Conservation (phyloP, 2,329 filamentous ascomycete genomes). For the Microsporum audouinii region DNA sequence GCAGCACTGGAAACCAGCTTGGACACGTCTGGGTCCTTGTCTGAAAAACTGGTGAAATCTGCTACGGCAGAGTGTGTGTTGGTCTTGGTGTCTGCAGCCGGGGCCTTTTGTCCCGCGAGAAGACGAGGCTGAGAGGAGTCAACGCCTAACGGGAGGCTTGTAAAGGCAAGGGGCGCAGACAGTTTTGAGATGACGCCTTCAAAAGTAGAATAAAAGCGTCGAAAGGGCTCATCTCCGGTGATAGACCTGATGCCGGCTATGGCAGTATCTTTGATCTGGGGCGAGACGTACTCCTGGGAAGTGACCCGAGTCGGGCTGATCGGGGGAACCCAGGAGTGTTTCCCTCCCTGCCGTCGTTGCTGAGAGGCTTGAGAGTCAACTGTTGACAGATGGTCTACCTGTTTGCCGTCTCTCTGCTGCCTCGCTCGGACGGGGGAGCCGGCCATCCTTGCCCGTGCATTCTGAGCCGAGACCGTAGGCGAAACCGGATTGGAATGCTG, state of each 20-base stretch:
- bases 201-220: conserved; percentile 84
- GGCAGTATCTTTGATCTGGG: conserved; percentile 21
- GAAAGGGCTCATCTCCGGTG: conserved; percentile 62
- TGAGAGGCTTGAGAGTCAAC: neutral
- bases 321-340: conserved; percentile 26
- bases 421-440: conserved; percentile 38
- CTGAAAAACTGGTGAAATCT: conserved; percentile 29
- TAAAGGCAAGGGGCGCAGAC: conserved; percentile 83
- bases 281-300: conserved; percentile 24
- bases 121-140: conserved; percentile 34
- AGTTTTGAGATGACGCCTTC: conserved; percentile 78
- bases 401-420: conserved; percentile 20
- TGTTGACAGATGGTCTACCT: conserved; percentile 11
- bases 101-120: conserved; percentile 15
- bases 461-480: conserved; percentile 62
- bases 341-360: conserved; percentile 15
- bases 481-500: conserved; percentile 55
- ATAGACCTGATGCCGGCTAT: conserved; percentile 16
- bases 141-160: conserved; percentile 65
- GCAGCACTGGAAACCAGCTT: conserved; percentile 79
- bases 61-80: conserved; percentile 28
- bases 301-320: conserved; percentile 26
- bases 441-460: conserved; percentile 59
- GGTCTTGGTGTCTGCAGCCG: conserved; percentile 27
- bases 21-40: conserved; percentile 60